phyloP scores from a whole-genome alignment of 768 basidiomycete species.

The Antrodiella citrinella region DNA sequence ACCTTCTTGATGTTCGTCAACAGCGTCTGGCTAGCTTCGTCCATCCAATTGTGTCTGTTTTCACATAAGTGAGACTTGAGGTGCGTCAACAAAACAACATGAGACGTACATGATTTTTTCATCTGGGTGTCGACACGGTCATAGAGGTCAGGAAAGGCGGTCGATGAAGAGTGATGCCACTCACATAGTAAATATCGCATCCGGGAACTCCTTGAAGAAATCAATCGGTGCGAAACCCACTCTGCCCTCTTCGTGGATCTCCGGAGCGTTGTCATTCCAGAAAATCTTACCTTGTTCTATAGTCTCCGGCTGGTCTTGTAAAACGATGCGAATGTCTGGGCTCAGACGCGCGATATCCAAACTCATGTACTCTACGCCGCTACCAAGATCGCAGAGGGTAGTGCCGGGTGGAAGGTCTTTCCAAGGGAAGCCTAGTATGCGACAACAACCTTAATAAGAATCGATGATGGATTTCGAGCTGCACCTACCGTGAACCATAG shows the following conservation, averaged over 20 bases:
- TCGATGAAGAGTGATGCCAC: constrained; percentile 8
- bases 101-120: no score
- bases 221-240: constrained; percentile 23
- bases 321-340: constrained; percentile 22
- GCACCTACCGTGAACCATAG: background rate
- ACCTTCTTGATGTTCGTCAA: constrained; percentile 23
- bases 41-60: constrained; percentile 25
- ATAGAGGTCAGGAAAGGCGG: no score
- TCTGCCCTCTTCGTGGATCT: constrained; percentile 17
- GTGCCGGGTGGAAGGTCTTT: constrained; percentile 15
- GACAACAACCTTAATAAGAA: background rate
- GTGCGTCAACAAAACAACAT: no score
- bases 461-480: background rate
- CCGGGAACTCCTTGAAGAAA: constrained; percentile 24
- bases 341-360: constrained; percentile 21
- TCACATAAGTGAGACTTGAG: no score
- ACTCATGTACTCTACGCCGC: constrained; percentile 26
- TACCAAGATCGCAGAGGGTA: constrained; percentile 27
- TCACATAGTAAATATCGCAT: constrained; percentile 27
- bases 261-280: constrained; percentile 20
- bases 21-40: constrained; percentile 19
- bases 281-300: constrained; percentile 20
- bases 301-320: constrained; percentile 24
- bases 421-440: constrained; percentile 24
- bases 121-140: no score